Evolutionary conservation across 345 rosid genomes (phyloP).

Genomic region (Pistacia integerrima): DNA sequence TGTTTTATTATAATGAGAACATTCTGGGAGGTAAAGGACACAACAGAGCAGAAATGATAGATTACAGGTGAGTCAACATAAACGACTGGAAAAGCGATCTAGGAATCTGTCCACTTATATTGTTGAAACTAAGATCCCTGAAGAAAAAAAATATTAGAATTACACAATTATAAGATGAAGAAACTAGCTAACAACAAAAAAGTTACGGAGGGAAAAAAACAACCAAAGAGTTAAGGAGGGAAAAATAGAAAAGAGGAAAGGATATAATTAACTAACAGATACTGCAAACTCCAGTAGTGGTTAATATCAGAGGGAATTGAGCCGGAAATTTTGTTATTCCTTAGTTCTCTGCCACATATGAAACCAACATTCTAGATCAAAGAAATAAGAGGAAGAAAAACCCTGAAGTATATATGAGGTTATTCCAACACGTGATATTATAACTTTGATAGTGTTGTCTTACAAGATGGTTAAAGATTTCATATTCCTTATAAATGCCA

Average conservation of each 20-base stretch:
- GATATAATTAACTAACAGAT: conserved; percentile 48
- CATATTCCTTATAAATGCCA: conserved; percentile 54
- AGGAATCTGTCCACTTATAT: conserved; percentile 43
- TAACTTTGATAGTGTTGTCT: conserved; percentile 22
- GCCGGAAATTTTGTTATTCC: conserved; percentile 55
- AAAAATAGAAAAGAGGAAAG: neutral
- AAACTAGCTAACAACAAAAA: neutral
- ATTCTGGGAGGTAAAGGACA: neutral
- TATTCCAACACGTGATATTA: neutral
- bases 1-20: neutral
- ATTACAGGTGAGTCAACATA: conserved; percentile 49
- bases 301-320: conserved; percentile 58
- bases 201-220: too few relatives aligned
- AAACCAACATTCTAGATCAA: conserved; percentile 6
- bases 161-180: neutral
- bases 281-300: conserved; percentile 44
- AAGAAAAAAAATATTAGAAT: neutral
- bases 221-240: too few relatives aligned
- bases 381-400: neutral
- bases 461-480: conserved; percentile 49
- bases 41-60: conserved; percentile 12
- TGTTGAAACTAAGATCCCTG: conserved; percentile 72
- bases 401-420: neutral
- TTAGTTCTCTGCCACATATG: conserved; percentile 45
- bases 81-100: conserved; percentile 38